phyloP scores from a whole-genome alignment of 169 alveolate species.

The Eimeria tenella region DNA sequence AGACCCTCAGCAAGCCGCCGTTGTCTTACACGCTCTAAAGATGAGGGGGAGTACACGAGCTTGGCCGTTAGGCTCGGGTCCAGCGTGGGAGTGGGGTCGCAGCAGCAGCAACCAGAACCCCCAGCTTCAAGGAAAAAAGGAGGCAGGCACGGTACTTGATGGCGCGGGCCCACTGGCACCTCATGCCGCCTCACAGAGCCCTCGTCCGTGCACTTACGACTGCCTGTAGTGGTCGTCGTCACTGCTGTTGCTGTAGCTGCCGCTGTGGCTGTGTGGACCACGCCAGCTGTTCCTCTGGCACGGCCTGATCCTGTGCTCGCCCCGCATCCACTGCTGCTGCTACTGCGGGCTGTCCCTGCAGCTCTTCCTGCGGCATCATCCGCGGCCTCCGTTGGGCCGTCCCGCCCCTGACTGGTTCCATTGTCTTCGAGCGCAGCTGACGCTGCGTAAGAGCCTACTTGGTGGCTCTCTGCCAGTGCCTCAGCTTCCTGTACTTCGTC shows the following conservation, averaged over 20 bases:
- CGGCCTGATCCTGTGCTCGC: constrained; percentile 5
- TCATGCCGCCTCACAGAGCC: constrained; percentile 77
- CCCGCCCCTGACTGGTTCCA: constrained; percentile 13
- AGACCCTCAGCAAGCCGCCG: constrained; percentile 86
- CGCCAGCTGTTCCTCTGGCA: neutral
- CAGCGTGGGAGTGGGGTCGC: constrained; percentile 27
- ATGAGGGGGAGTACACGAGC: constrained; percentile 90
- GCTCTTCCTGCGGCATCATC: neutral
- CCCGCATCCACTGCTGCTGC: constrained; percentile 63
- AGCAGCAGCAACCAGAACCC: constrained; percentile 65
- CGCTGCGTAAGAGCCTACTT: neutral
- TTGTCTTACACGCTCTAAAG: constrained; percentile 86
- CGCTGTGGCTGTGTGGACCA: neutral
- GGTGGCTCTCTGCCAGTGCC: neutral
- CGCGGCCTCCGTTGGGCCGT: neutral
- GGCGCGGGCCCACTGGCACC: constrained; percentile 88
- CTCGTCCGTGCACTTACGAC: constrained; percentile 72
- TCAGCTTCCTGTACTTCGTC: constrained; percentile 16
- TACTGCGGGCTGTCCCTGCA: constrained; percentile 14
- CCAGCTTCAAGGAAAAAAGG: constrained; percentile 87
- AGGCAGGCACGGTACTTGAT: constrained; percentile 91
- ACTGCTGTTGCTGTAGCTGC: constrained; percentile 18
- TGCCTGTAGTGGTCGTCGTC: constrained; percentile 1
- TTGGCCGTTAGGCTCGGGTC: constrained; percentile 84
- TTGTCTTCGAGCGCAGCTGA: constrained; percentile 21